A percentile compares a stretch with the other conserved stretches of the same genome.
These are phyloP conservation scores for Schrenkiella parvula DNA, from an alignment of 345 rosid genomes.

Conservation along the genomic window DNA sequence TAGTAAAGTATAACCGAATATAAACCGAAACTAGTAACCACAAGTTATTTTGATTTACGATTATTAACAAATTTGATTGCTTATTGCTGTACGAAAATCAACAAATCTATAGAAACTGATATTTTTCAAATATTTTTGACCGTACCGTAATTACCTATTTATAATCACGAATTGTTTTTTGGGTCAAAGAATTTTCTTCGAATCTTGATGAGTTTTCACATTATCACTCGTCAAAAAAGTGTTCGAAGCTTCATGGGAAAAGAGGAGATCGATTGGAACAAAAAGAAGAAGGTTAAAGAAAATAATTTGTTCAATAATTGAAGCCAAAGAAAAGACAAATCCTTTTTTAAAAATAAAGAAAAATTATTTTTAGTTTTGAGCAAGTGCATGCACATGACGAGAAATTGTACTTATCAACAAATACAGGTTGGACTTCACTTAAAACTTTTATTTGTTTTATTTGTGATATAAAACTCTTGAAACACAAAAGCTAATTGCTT, in stretches of 20 bases:
- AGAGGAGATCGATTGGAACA: not conserved
- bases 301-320: conserved; percentile 26
- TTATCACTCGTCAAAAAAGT: conserved; percentile 20
- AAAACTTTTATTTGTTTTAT: not conserved
- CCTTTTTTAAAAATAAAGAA: not conserved
- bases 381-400: conserved; percentile 34
- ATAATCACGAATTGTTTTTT: not conserved
- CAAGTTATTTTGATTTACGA: not conserved
- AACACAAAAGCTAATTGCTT: conserved; percentile 16
- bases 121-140: not conserved
- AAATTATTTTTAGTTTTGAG: not conserved
- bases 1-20: not conserved
- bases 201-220: not conserved
- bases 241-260: conserved; percentile 31
- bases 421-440: conserved; percentile 34
- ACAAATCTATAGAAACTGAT: not conserved
- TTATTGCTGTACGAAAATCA: not conserved
- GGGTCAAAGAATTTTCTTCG: not conserved
- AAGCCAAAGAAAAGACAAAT: conserved; percentile 29
- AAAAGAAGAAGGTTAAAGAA: not conserved
- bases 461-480: not conserved
- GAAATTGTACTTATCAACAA: conserved; percentile 18
- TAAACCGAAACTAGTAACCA: not conserved
- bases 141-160: not conserved
- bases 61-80: not conserved